phyloP scores from a whole-genome alignment of 2,329 filamentous ascomycete genomes.

The Xylariaceae sp. region DNA sequence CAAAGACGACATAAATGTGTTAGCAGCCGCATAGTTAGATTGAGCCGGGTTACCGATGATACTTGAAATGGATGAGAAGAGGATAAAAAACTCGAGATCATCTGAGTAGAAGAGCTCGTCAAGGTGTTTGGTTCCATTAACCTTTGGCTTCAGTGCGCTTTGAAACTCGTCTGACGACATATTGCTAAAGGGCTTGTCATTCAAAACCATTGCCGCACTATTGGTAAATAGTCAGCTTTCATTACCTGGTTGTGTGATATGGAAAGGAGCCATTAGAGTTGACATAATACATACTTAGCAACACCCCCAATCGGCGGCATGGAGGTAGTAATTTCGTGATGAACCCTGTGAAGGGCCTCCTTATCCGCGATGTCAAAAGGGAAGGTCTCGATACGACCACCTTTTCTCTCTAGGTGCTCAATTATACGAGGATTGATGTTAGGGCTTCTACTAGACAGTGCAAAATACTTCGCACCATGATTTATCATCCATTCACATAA shows the following conservation, averaged over 20 bases:
- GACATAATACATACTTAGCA: no score
- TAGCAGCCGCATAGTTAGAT: conserved; percentile 3
- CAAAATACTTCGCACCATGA: conserved; percentile 43
- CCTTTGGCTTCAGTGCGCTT: conserved; percentile 50
- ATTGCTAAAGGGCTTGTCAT: background rate
- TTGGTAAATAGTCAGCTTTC: no score
- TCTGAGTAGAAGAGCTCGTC: conserved; percentile 39
- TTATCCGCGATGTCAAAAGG: conserved; percentile 1
- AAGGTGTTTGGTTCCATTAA: conserved; percentile 47
- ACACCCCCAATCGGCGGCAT: conserved; percentile 14
- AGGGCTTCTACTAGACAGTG: conserved; percentile 43
- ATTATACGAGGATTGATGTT: background rate
- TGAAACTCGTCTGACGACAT: conserved; percentile 1
- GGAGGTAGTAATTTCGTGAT: background rate
- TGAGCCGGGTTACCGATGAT: conserved; percentile 1
- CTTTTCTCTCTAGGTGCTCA: background rate
- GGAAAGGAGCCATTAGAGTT: no score
- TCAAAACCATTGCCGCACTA: conserved; percentile 2
- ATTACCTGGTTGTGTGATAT: no score
- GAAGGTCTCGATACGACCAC: background rate
- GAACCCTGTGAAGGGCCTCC: background rate
- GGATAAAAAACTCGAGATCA: conserved; percentile 45
- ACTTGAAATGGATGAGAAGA: conserved; percentile 16
- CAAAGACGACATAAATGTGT: conserved; percentile 6
- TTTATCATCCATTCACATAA: conserved; percentile 45